Percentiles rank a stretch among this genome's conserved stretches.
Evolutionary conservation across 169 alveolate species (phyloP).

Genomic region (Cyclospora cayetanensis): DNA sequence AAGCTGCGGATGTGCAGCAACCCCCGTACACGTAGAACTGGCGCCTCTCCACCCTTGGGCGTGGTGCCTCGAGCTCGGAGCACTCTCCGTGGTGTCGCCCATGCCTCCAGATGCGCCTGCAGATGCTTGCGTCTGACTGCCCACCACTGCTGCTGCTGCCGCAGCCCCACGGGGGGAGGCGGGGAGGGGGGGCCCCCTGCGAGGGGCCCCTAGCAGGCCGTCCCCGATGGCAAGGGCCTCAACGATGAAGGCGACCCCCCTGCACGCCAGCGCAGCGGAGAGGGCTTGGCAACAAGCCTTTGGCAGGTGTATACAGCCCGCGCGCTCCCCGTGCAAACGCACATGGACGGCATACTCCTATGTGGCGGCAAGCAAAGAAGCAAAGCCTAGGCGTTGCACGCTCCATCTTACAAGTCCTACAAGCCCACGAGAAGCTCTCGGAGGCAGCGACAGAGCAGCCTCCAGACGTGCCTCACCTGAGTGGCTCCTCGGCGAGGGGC

Average conservation of each 20-base stretch:
- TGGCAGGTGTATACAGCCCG: no score
- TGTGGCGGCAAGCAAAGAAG: no score
- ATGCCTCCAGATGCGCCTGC: background rate
- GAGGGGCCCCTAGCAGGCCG: background rate
- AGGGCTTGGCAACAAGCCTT: no score
- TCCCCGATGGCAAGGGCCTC: conserved; percentile 28
- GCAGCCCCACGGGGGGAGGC: background rate
- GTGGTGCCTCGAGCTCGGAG: no score
- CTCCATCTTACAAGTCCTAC: no score
- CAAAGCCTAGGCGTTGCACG: no score
- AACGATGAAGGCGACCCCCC: conserved; percentile 51
- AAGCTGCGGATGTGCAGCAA: background rate
- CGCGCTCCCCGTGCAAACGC: no score
- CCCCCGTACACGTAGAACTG: background rate
- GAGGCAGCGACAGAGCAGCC: background rate
- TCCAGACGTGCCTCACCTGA: conserved; percentile 24
- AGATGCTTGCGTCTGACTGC: background rate
- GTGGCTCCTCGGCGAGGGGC: conserved; percentile 69
- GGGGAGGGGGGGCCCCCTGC: background rate
- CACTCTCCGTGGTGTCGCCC: no score
- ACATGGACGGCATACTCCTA: background rate
- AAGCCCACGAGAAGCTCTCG: background rate
- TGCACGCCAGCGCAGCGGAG: background rate
- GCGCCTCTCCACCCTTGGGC: background rate
- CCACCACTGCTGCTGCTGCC: background rate